phyloP scores from a whole-genome alignment of 2,329 filamentous ascomycete species.

The Fusarium hostae region DNA sequence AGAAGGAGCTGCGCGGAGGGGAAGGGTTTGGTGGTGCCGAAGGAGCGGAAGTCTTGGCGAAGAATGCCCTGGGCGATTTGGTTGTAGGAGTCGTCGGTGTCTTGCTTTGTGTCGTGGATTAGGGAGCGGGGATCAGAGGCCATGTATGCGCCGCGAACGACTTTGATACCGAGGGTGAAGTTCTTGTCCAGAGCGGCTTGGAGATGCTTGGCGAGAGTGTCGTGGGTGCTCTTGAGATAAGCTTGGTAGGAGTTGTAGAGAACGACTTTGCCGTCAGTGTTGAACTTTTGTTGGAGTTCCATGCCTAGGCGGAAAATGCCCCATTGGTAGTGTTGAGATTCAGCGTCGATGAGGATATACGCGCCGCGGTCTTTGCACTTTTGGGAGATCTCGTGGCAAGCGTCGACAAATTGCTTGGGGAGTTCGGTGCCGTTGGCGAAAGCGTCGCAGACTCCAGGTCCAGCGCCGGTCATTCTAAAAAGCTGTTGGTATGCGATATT shows the following conservation, averaged over 20 bases:
- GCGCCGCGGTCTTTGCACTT: constrained; percentile 53
- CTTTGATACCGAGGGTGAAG: constrained; percentile 66
- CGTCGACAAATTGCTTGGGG: constrained; percentile 55
- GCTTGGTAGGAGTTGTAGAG: constrained; percentile 66
- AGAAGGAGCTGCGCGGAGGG: constrained; percentile 61
- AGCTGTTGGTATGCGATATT: background rate
- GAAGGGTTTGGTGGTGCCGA: constrained; percentile 54
- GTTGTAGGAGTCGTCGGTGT: constrained; percentile 65
- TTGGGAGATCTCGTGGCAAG: constrained; percentile 54
- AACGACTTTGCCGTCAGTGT: constrained; percentile 50
- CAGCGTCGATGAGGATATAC: constrained; percentile 59
- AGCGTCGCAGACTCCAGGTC: constrained; percentile 52
- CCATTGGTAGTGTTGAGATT: constrained; percentile 57
- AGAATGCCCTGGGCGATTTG: constrained; percentile 59
- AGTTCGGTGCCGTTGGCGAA: constrained; percentile 50
- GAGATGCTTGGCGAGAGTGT: constrained; percentile 58
- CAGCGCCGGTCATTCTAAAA: constrained; percentile 56
- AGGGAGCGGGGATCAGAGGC: constrained; percentile 58
- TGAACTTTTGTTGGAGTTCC: constrained; percentile 53
- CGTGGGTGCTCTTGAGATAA: constrained; percentile 62
- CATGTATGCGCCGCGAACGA: constrained; percentile 68
- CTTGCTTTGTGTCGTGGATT: constrained; percentile 64
- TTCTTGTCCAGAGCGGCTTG: constrained; percentile 55
- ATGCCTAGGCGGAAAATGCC: constrained; percentile 51
- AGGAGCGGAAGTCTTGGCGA: constrained; percentile 52